These are phyloP conservation scores for Colletotrichum karsti DNA, from an alignment of 2,329 filamentous ascomycete genomes.

Conservation along the genomic window DNA sequence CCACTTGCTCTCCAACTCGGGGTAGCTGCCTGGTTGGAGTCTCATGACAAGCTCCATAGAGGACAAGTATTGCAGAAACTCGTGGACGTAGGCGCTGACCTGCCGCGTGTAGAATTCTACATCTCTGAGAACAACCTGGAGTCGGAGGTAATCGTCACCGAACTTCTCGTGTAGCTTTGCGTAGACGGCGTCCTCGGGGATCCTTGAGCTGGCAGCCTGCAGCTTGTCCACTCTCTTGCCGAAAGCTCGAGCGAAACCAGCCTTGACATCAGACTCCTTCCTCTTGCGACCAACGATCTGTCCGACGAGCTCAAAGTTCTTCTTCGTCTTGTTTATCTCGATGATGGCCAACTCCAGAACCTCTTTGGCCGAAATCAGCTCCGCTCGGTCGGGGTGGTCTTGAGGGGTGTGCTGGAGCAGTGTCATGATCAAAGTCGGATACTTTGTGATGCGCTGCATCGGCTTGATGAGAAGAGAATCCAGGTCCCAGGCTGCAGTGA, in stretches of 20 bases:
- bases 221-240: slow-evolving; percentile 89
- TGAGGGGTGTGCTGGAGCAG: slow-evolving; percentile 81
- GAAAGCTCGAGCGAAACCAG: slow-evolving; percentile 88
- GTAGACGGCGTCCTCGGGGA: slow-evolving; percentile 84
- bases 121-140: slow-evolving; percentile 92
- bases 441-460: slow-evolving; percentile 93
- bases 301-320: slow-evolving; percentile 90
- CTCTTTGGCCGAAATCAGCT: slow-evolving; percentile 64
- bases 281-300: slow-evolving; percentile 87
- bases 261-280: slow-evolving; percentile 87
- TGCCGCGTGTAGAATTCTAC: slow-evolving; percentile 93
- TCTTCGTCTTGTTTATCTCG: slow-evolving; percentile 95
- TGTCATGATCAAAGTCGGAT: slow-evolving; percentile 84
- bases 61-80: slow-evolving; percentile 81
- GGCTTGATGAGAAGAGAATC: slow-evolving; percentile 98
- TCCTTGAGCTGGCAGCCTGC: slow-evolving; percentile 66
- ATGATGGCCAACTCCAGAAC: slow-evolving; percentile 73
- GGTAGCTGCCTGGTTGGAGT: slow-evolving; percentile 74
- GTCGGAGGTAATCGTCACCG: slow-evolving; percentile 87
- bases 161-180: slow-evolving; percentile 85
- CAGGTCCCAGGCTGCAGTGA: slow-evolving; percentile 93
- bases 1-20: slow-evolving; percentile 94
- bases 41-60: slow-evolving; percentile 87
- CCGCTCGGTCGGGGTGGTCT: slow-evolving; percentile 83
- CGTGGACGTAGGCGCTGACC: slow-evolving; percentile 79